These are phyloP conservation scores for Spathaspora girioi DNA, from an alignment of 805 yeast genomes.

Conservation along the genomic window DNA sequence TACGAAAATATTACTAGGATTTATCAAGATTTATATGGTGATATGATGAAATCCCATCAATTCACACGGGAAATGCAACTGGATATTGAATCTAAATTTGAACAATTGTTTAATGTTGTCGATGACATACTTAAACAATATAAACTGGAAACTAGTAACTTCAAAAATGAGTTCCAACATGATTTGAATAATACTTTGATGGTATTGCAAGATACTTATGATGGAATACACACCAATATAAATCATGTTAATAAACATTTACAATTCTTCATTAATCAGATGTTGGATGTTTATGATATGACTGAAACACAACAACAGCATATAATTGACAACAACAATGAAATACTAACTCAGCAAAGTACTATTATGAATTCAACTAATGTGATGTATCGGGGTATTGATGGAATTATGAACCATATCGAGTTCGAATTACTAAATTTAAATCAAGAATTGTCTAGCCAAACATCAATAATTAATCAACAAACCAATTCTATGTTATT, in stretches of 20 bases:
- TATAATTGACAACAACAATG: not conserved
- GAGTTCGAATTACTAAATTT: not conserved
- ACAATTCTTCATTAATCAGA: conserved; percentile 2
- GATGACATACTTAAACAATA: conserved; percentile 2
- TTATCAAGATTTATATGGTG: conserved; percentile 9
- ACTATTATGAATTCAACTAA: not conserved
- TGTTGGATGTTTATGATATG: not conserved
- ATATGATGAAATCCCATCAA: conserved; percentile 7
- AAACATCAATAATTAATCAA: not conserved
- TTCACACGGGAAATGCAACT: conserved; percentile 6
- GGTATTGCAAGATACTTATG: conserved; percentile 1
- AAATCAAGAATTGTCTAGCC: not conserved
- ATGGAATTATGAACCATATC: not conserved
- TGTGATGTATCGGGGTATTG: not conserved
- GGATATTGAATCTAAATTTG: conserved; percentile 10
- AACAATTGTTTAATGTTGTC: conserved; percentile 7
- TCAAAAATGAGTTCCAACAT: conserved; percentile 5
- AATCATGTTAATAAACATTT: conserved; percentile 4
- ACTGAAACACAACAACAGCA: conserved; percentile 1
- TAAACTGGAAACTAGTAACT: not conserved
- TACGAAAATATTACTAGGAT: conserved; percentile 44
- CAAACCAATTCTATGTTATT: not conserved
- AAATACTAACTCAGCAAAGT: not conserved
- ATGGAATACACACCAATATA: conserved; percentile 7
- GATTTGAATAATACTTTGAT: conserved; percentile 3